Conservation (phyloP, 1,139 yeast species). For the Nadsonia starkeyi-henricii region DNA sequence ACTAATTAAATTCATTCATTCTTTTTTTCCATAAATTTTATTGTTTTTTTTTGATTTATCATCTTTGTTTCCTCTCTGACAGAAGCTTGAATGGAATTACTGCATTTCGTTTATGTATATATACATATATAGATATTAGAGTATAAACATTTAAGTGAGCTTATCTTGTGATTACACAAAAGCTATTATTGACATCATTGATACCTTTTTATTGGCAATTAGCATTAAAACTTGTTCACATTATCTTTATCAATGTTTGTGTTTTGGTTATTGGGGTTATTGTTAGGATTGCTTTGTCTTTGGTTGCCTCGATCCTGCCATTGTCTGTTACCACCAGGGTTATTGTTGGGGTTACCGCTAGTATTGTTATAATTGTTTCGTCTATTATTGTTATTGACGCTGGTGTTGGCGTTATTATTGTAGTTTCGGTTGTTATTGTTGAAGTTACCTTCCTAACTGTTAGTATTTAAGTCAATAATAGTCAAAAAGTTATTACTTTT, state of each 20-base stretch:
- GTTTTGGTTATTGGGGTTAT: too few relatives aligned
- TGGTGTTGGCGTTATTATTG: constrained; percentile 19
- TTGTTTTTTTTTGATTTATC: too few relatives aligned
- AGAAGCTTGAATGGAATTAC: too few relatives aligned
- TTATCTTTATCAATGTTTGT: background rate
- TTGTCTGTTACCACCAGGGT: constrained; percentile 2
- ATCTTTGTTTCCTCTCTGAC: too few relatives aligned
- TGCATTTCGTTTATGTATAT: too few relatives aligned
- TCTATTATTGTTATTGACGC: constrained; percentile 18
- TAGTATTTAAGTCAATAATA: constrained; percentile 8
- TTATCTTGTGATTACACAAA: too few relatives aligned
- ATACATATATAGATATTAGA: too few relatives aligned
- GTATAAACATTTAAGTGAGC: too few relatives aligned
- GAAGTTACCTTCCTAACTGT: constrained; percentile 11
- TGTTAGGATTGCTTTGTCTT: background rate
- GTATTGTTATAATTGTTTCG: constrained; percentile 11
- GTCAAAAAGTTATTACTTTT: constrained; percentile 11
- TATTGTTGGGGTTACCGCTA: constrained; percentile 9
- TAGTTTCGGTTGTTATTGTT: constrained; percentile 20
- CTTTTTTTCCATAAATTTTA: too few relatives aligned
- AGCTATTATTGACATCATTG: too few relatives aligned
- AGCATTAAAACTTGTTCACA: background rate
- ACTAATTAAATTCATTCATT: constrained; percentile 1
- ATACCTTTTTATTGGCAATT: too few relatives aligned
- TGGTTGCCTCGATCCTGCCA: constrained; percentile 3